Evolutionary conservation across 2,329 filamentous ascomycete species (phyloP), one percentile per base, ranked within the genome.

Genomic region (Colletotrichum scovillei): DNA sequence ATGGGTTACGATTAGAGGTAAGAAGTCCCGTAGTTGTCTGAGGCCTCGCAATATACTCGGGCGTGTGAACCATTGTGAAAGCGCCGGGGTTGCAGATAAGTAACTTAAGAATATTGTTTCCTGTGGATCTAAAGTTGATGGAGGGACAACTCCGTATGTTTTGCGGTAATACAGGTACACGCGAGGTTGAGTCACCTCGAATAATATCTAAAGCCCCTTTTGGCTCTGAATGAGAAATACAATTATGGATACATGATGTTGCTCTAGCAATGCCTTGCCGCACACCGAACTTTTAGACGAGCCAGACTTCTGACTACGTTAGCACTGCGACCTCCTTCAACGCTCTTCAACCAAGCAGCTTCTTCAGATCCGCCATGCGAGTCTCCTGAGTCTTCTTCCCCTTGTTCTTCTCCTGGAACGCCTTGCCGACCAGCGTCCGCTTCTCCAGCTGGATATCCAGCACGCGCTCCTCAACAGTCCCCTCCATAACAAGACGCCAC

Each of bases 401-500:
- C 73, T 88, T 88, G 5, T 82, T 83, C 72, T 92, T 93, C 83
- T 97, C 95, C 72, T 92, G 89, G 83, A 97, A 97, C 0, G 95
- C 94, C 78, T 94, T 89, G 46, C 88, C 90, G 81, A 97, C 94
- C 63, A 97, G 83, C 78, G 92, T 88, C 53, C 95, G 88, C 86
- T 98, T 98, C 77, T 93, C 90, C 52, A 89, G 87, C 81, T 98
- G 95, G 59, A 97, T 91, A 22, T 91, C 88, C 49, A 97, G 84
- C 24, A 97, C 95, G 0, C 91, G 87, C 80, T 97, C 93, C 81
- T 98, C 95, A 5, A 98, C 91, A 8, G 90, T 93, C 1, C 87
- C 89, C 77, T 97, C 93, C 84, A 97, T 93, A 1, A 98, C 90
- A 11, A 98, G 85, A 59, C 95, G 87, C 87, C 94, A 97, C 1